Conservation (phyloP, 1,139 yeast species). For the Hemisphaericaspora xylanilytica region DNA sequence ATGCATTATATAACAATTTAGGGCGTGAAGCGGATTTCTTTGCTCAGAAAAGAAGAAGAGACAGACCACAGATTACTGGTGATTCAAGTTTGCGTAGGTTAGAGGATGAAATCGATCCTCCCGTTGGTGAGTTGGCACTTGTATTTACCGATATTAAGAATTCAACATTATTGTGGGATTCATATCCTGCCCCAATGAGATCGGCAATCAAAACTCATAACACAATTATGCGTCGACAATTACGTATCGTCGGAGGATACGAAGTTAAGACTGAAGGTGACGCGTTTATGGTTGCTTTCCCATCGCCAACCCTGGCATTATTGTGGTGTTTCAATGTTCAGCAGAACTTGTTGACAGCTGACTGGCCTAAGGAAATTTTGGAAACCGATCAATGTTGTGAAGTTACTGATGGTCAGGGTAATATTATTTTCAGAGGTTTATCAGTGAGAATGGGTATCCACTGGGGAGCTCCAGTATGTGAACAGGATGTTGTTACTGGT, state of each 20-base stretch:
- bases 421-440: constrained; percentile 74
- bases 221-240: constrained; percentile 88
- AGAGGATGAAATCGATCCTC: constrained; percentile 93
- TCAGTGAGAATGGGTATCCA: constrained; percentile 98
- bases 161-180: constrained; percentile 91
- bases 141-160: constrained; percentile 97
- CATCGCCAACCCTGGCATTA: constrained; percentile 86
- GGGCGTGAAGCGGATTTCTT: constrained; percentile 42
- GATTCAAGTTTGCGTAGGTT: constrained; percentile 80
- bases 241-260: constrained; percentile 92
- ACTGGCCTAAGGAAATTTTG: constrained; percentile 94
- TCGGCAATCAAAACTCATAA: constrained; percentile 95
- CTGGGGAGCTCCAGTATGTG: constrained; percentile 98
- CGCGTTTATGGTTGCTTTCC: constrained; percentile 98
- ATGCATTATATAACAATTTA: constrained; percentile 38
- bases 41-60: constrained; percentile 52
- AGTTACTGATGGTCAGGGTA: constrained; percentile 65
- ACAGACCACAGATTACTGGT: constrained; percentile 52
- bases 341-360: constrained; percentile 73
- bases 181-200: constrained; percentile 91
- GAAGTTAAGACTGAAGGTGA: constrained; percentile 99
- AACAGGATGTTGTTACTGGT: constrained; percentile 87
- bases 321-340: constrained; percentile 96
- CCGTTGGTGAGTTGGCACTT: constrained; percentile 90
- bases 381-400: constrained; percentile 84